Evolutionary conservation across 805 yeast genomes (phyloP).

Genomic region (Ogataea salicorniae): DNA sequence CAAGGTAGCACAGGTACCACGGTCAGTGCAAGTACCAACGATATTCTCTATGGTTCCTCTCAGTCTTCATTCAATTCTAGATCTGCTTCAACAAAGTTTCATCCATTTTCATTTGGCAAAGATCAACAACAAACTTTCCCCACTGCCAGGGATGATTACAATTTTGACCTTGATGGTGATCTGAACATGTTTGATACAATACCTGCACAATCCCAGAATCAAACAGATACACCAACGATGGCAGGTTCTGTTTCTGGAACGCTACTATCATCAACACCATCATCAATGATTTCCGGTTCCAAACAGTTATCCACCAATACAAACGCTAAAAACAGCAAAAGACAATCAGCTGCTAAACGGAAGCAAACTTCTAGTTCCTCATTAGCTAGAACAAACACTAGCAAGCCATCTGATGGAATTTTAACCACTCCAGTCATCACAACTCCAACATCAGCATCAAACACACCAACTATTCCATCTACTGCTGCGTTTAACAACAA

Average conservation of each 20-base stretch:
- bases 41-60: conserved; percentile 19
- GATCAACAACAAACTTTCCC: conserved; percentile 5
- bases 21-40: conserved; percentile 1
- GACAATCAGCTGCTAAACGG: conserved; percentile 14
- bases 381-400: neutral
- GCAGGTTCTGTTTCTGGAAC: neutral
- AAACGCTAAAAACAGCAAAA: conserved; percentile 10
- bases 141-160: conserved; percentile 12
- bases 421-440: neutral
- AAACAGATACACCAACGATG: neutral
- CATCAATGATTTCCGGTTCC: neutral
- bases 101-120: conserved; percentile 13
- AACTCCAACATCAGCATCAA: conserved; percentile 4
- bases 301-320: neutral
- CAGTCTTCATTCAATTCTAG: conserved; percentile 18
- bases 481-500: conserved; percentile 3
- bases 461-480: conserved; percentile 11
- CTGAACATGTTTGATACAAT: conserved; percentile 23
- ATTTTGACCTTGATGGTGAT: conserved; percentile 27
- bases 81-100: conserved; percentile 6
- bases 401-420: neutral
- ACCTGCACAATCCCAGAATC: conserved; percentile 1
- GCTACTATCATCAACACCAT: neutral
- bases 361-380: conserved; percentile 4
- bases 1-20: neutral